Conservation (phyloP, 192 early-diverging fungal species). For the Entomortierella lignicola region DNA sequence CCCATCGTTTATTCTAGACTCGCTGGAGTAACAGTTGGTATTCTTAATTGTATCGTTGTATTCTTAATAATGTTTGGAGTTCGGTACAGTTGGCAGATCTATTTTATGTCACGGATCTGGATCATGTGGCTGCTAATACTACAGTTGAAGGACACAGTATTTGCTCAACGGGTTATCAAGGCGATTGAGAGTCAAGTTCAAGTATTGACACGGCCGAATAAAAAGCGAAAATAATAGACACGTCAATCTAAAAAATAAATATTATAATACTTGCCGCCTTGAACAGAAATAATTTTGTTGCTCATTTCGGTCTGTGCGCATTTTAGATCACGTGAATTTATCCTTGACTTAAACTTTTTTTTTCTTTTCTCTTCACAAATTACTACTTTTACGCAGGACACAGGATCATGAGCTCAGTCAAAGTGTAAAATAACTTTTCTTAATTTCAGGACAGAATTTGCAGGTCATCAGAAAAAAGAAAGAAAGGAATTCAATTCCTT, state of each 20-base stretch:
- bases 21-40: conserved; percentile 33
- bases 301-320: no score
- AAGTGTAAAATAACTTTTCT: conserved; percentile 13
- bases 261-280: no score
- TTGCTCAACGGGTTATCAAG: conserved; percentile 5
- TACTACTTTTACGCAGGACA: no score
- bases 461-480: background rate
- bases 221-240: conserved; percentile 49
- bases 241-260: no score
- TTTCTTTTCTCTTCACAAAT: no score
- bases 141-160: conserved; percentile 41
- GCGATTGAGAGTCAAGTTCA: conserved; percentile 9
- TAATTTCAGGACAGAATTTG: no score
- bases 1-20: conserved; percentile 43
- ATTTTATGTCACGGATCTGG: conserved; percentile 64
- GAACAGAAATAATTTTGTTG: no score
- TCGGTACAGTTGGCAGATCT: conserved; percentile 71
- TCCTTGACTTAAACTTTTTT: no score
- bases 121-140: conserved; percentile 54
- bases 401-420: conserved; percentile 50
- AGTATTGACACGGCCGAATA: conserved; percentile 15
- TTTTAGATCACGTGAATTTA: no score
- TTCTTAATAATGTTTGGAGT: conserved; percentile 72
- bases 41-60: conserved; percentile 57
- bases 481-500: no score